Conservation (phyloP, 78 protist genomes). For the Protostelium mycophagum region DNA sequence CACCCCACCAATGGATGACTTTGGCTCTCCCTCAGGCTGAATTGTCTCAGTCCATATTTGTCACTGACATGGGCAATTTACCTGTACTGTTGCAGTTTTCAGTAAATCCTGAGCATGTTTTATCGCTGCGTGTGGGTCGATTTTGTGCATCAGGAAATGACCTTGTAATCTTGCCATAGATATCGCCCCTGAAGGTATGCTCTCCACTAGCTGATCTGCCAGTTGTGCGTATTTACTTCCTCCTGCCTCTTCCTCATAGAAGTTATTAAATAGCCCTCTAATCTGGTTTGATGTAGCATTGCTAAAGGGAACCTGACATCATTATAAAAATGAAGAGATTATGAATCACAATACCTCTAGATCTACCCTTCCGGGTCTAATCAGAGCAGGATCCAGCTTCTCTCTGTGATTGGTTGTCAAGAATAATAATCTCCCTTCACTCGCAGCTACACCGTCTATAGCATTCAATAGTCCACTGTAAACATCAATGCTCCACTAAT, state of each 20-base stretch:
- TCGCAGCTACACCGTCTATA: constrained; percentile 91
- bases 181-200: background rate
- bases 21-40: too few species aligned
- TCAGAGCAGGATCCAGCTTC: constrained; percentile 74
- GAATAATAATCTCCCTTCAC: constrained; percentile 82
- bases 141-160: background rate
- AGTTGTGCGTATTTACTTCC: constrained; percentile 11
- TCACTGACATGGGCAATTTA: too few species aligned
- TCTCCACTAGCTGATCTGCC: background rate
- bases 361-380: constrained; percentile 88
- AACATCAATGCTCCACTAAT: too few species aligned
- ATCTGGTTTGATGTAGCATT: constrained; percentile 17
- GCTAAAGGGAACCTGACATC: constrained; percentile 22
- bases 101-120: too few species aligned
- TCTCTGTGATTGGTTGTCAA: constrained; percentile 87
- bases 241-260: constrained; percentile 2
- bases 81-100: too few species aligned
- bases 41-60: too few species aligned
- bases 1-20: too few species aligned
- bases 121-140: too few species aligned
- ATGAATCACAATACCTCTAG: constrained; percentile 23
- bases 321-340: background rate
- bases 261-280: constrained; percentile 13
- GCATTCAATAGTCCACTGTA: constrained; percentile 84
- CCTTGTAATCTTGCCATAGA: background rate